These are phyloP conservation scores for Serendipita sp. DNA, from an alignment of 768 basidiomycete species.

Conservation along the genomic window DNA sequence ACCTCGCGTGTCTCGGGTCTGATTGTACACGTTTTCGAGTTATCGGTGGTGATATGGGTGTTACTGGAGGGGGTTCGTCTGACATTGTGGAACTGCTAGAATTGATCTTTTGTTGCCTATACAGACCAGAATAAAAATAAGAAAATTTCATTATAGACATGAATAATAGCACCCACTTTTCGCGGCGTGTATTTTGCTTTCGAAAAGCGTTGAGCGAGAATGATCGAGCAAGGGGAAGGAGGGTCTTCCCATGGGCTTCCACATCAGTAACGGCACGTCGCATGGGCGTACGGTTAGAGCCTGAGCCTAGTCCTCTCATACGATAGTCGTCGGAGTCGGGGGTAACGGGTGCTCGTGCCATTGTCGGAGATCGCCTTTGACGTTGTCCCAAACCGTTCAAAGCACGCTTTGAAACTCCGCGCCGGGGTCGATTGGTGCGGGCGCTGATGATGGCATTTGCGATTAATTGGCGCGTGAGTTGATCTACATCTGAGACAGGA, in stretches of 20 bases:
- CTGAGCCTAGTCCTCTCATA: neutral
- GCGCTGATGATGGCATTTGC: neutral
- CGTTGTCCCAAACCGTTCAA: neutral
- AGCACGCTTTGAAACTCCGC: constrained; percentile 2
- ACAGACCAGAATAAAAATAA: neutral
- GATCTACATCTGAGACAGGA: neutral
- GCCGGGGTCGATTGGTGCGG: neutral
- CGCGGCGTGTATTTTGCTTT: neutral
- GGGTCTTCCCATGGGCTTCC: neutral
- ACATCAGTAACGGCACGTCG: neutral
- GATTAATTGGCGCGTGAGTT: neutral
- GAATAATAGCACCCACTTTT: neutral
- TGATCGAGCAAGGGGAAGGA: neutral
- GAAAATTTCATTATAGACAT: neutral
- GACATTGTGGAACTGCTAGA: neutral
- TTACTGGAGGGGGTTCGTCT: neutral
- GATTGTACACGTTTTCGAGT: constrained; percentile 1
- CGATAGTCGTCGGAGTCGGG: neutral
- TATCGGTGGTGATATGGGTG: neutral
- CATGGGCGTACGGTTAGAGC: neutral
- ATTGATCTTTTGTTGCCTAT: neutral
- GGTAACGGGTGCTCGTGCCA: neutral
- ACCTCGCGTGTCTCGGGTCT: neutral
- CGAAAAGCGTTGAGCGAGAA: neutral
- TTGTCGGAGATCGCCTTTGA: neutral